Conservation (phyloP, 371 early-diverging fungal genomes). For the Mortierella sp. region DNA sequence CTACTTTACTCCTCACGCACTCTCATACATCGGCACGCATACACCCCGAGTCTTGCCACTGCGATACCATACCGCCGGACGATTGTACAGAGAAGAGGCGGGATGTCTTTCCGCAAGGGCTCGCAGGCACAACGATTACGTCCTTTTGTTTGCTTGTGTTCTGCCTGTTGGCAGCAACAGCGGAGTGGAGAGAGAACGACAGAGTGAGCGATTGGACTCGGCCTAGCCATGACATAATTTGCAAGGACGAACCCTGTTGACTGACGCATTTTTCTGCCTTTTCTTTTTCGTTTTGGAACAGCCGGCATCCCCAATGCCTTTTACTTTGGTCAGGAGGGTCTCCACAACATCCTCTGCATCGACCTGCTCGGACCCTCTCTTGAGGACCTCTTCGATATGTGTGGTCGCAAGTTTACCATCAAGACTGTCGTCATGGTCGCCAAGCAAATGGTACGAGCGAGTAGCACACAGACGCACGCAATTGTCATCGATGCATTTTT, state of each 20-base stretch:
- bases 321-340: slow-evolving; percentile 97
- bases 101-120: too few relatives aligned
- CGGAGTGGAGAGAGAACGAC: too few relatives aligned
- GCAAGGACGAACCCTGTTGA: background rate
- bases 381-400: slow-evolving; percentile 98
- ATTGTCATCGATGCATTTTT: background rate
- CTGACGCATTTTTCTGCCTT: background rate
- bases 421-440: slow-evolving; percentile 98
- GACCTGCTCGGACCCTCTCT: slow-evolving; percentile 98
- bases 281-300: slow-evolving; percentile 21
- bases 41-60: too few relatives aligned
- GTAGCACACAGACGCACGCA: background rate
- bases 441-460: slow-evolving; percentile 91
- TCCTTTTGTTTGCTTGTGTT: background rate
- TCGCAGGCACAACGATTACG: background rate
- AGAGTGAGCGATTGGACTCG: background rate
- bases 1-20: background rate
- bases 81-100: too few relatives aligned
- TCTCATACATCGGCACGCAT: background rate
- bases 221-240: background rate
- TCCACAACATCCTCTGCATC: slow-evolving; percentile 95
- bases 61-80: too few relatives aligned
- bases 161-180: background rate
- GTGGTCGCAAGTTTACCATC: slow-evolving; percentile 89
- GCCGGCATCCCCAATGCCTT: slow-evolving; percentile 92